These are phyloP conservation scores for Solanum pimpinellifolium DNA, from an alignment of 257 asterid species.

Conservation along the genomic window DNA sequence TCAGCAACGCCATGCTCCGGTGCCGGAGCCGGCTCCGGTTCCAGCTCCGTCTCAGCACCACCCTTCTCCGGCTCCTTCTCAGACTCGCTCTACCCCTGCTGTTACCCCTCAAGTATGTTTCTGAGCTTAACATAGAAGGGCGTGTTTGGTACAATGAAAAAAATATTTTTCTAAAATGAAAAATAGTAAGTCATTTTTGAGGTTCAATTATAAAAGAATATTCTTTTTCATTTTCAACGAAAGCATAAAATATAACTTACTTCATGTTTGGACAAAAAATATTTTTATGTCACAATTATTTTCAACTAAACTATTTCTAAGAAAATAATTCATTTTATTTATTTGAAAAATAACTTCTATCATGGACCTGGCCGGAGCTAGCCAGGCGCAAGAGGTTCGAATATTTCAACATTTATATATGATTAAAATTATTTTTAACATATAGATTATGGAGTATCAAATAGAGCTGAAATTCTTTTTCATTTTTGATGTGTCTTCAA, in stretches of 20 bases:
- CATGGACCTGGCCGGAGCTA: neutral
- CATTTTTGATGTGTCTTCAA: neutral
- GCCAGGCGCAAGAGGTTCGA: neutral
- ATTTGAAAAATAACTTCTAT: neutral
- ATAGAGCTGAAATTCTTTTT: neutral
- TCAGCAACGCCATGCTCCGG: conserved; percentile 5
- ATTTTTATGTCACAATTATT: neutral
- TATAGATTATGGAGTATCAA: neutral
- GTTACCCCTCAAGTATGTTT: conserved; percentile 50
- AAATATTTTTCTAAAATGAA: neutral
- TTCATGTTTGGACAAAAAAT: neutral
- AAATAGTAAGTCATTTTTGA: neutral
- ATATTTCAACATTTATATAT: neutral
- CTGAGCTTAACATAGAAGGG: neutral
- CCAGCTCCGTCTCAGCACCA: conserved; percentile 15
- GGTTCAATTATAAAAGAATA: neutral
- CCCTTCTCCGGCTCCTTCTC: conserved; percentile 19
- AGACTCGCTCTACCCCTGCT: conserved; percentile 46
- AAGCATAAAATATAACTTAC: neutral
- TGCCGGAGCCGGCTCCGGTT: neutral
- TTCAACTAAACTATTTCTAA: neutral
- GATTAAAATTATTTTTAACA: too few relatives aligned
- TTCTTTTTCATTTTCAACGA: neutral
- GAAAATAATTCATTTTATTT: neutral
- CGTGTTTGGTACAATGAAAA: neutral